Evolutionary conservation across 2,329 filamentous ascomycete genomes (phyloP), one percentile per base, ranked within the genome.

Genomic region (Aspergillus sp.): DNA sequence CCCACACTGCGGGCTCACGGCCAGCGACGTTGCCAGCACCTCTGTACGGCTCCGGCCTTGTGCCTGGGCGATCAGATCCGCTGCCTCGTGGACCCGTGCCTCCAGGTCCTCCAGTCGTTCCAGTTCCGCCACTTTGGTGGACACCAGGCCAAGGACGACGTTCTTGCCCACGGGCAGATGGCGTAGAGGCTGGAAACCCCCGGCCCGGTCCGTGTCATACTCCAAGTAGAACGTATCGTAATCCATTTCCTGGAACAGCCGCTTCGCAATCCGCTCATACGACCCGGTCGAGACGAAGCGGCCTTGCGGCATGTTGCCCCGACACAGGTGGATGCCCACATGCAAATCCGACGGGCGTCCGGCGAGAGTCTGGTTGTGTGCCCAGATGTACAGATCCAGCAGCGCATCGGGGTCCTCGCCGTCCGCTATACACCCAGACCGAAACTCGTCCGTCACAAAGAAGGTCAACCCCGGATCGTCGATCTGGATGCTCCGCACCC

Each of bases 271-370:
- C 25, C 25, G 25, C 25, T 29, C 25, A 10, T 29, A 29, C 25
- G 25, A 29, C 11, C 25, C 25, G 7, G 25, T 29, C 25, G 25
- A 29, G 86, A 0, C 86, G 86, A 64, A 82, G 86, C 11, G 25
- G 25, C 25, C 25, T 29, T 29, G 25, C 3, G 83, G 80, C 67
- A 86, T 86, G 71, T 86, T 86, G 31, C 66, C 70, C 40, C 60
- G 78, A 77, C 88, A 90, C 46, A 90, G 76, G 64, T 91, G 88
- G 29, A 91, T 84, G 21, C 88, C 88, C 1, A 88, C 80, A 67
- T 88, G 86, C 76, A 90, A 82, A 64, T 89, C 86, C 2, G 74
- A 65, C 0, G 87, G 86, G 0, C 81, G 72, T 61, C 80, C 78
- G 61, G 75, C 72, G 63, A 88, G 77, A 59, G 78, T 83, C 14